Conservation (phyloP, 2,329 filamentous ascomycete genomes). For the Claviceps monticola region DNA sequence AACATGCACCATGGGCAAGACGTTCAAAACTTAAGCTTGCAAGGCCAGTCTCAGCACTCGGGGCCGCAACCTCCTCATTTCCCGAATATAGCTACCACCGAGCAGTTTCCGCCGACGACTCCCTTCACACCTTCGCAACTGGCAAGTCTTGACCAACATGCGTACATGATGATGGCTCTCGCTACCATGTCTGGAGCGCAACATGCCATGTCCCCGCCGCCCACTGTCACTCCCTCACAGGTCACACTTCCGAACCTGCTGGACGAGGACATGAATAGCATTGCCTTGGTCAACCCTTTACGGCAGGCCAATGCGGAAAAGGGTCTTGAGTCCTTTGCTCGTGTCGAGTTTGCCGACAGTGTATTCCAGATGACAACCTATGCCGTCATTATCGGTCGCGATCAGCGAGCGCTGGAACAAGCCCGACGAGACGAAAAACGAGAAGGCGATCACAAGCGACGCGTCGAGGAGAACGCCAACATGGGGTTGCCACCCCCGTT, state of each 20-base stretch:
- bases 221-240: slow-evolving; percentile 32
- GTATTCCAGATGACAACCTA: slow-evolving; percentile 69
- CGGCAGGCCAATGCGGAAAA: slow-evolving; percentile 23
- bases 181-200: slow-evolving; percentile 24
- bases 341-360: slow-evolving; percentile 59
- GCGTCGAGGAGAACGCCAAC: slow-evolving; percentile 31
- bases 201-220: slow-evolving; percentile 25
- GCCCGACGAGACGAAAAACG: slow-evolving; percentile 38
- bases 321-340: slow-evolving; percentile 41
- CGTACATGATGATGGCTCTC: slow-evolving; percentile 32
- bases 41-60: too few species aligned
- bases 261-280: slow-evolving; percentile 16
- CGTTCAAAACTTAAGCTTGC: too few species aligned
- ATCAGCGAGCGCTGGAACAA: slow-evolving; percentile 44
- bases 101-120: slow-evolving; percentile 18
- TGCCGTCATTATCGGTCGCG: slow-evolving; percentile 57
- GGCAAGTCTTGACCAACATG: slow-evolving; percentile 22
- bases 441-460: slow-evolving; percentile 29
- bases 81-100: slow-evolving; percentile 8
- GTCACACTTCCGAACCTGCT: slow-evolving; percentile 28
- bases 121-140: slow-evolving; percentile 21
- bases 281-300: slow-evolving; percentile 18
- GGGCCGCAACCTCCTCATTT: background rate
- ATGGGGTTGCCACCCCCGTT: slow-evolving; percentile 36
- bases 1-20: too few species aligned